Conservation (phyloP, 179 eudicot species). For the Spinacia oleracea region DNA sequence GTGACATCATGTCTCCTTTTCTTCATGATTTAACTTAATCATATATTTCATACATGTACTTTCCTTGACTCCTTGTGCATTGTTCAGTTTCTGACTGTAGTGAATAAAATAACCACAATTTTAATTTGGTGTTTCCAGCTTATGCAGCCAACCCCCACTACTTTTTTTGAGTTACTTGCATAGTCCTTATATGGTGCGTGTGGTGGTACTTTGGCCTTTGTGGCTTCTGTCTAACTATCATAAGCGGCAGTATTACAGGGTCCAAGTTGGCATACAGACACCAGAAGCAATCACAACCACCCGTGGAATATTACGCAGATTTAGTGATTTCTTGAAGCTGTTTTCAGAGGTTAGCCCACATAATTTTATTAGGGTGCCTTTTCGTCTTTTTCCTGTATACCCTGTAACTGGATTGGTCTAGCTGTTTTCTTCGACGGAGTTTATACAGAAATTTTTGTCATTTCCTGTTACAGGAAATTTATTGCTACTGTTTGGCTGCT, state of each 20-base stretch:
- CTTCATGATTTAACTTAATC: not conserved
- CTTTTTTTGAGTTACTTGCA: not conserved
- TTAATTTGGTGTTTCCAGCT: not conserved
- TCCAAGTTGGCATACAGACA: constrained; percentile 88
- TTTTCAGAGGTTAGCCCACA: constrained; percentile 62
- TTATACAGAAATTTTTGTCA: not conserved
- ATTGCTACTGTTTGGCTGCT: constrained; percentile 3
- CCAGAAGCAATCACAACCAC: constrained; percentile 79
- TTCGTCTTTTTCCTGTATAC: not conserved
- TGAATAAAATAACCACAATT: not conserved
- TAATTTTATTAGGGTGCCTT: not conserved
- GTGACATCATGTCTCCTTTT: not conserved
- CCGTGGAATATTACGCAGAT: constrained; percentile 67
- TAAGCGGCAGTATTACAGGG: constrained; percentile 85
- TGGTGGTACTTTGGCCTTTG: constrained; percentile 2
- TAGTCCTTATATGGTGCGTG: not conserved
- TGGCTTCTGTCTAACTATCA: constrained; percentile 35
- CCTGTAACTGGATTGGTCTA: not conserved
- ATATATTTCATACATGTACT: not conserved
- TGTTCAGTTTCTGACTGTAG: constrained; percentile 9
- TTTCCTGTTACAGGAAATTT: not conserved
- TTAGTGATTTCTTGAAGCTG: constrained; percentile 81
- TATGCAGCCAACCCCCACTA: not conserved
- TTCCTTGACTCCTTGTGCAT: not conserved
- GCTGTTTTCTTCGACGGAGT: not conserved